phyloP scores from a whole-genome alignment of 352 stramenopile species.

The Phytophthora crassamura region DNA sequence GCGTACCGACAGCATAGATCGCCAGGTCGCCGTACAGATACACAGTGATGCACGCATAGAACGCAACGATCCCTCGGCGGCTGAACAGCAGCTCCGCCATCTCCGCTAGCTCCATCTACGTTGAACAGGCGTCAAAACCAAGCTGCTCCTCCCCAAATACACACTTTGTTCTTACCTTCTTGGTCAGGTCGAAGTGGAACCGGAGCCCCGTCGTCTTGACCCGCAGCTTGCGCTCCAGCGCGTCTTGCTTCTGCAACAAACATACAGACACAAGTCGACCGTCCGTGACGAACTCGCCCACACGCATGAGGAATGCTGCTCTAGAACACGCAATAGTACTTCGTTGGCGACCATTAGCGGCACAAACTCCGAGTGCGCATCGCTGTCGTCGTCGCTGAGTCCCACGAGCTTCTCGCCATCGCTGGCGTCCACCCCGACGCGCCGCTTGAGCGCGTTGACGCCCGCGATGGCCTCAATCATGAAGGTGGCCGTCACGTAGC shows the following conservation, averaged over 20 bases:
- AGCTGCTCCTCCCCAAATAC: not conserved
- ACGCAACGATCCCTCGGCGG: conserved; percentile 67
- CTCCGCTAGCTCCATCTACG: conserved; percentile 84
- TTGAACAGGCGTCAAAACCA: not conserved
- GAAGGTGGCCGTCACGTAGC: conserved; percentile 88
- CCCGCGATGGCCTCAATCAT: conserved; percentile 87
- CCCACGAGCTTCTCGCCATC: conserved; percentile 37
- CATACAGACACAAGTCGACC: conserved; percentile 15
- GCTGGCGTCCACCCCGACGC: conserved; percentile 38
- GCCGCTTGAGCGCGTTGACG: conserved; percentile 78
- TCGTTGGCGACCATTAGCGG: conserved; percentile 78
- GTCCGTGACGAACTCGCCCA: conserved; percentile 29
- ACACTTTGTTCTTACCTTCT: conserved; percentile 53
- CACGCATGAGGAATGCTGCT: conserved; percentile 23
- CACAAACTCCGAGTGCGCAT: conserved; percentile 75
- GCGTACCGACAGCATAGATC: conserved; percentile 89
- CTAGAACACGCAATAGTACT: conserved; percentile 51
- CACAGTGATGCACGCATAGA: conserved; percentile 83
- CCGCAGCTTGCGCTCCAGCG: conserved; percentile 57
- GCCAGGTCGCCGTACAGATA: conserved; percentile 90
- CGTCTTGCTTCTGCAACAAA: conserved; percentile 58
- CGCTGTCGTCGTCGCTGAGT: conserved; percentile 41
- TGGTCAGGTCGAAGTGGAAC: conserved; percentile 78
- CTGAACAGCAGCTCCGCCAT: conserved; percentile 86
- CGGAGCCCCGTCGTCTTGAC: conserved; percentile 35